These are phyloP conservation scores for Phytophthora pluvialis DNA, from an alignment of 352 stramenopile genomes.

Conservation along the genomic window DNA sequence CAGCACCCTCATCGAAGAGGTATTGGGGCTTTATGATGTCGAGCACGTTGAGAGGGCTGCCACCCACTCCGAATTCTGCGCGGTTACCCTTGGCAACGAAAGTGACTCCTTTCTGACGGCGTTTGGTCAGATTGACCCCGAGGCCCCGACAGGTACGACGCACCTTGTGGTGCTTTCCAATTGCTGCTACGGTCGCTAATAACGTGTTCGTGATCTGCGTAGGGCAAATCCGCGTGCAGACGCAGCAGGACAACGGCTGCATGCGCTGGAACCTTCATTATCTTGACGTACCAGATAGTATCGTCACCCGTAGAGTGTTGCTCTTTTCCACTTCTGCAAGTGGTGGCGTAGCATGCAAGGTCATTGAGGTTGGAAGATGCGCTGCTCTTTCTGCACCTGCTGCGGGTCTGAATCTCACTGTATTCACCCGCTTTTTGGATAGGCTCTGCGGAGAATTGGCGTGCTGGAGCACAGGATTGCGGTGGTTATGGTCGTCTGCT, in stretches of 20 bases:
- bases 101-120: constrained; percentile 1
- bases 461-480: not conserved
- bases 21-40: not conserved
- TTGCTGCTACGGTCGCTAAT: too few species aligned
- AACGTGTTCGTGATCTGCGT: too few species aligned
- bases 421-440: not conserved
- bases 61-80: not conserved
- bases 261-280: constrained; percentile 12
- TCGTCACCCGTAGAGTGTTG: not conserved
- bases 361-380: constrained; percentile 17
- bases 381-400: not conserved
- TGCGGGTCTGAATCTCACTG: not conserved
- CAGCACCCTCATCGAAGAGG: constrained; percentile 7
- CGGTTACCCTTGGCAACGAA: not conserved
- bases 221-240: constrained; percentile 19
- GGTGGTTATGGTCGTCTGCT: not conserved
- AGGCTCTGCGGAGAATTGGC: not conserved
- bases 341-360: constrained; percentile 15
- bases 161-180: too few species aligned
- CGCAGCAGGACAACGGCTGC: not conserved
- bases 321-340: constrained; percentile 16
- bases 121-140: not conserved
- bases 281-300: constrained; percentile 19
- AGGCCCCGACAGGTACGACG: not conserved
- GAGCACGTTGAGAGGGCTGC: not conserved